phyloP scores from a whole-genome alignment of 2,329 filamentous ascomycete genomes.

The Colletotrichum simmondsii region DNA sequence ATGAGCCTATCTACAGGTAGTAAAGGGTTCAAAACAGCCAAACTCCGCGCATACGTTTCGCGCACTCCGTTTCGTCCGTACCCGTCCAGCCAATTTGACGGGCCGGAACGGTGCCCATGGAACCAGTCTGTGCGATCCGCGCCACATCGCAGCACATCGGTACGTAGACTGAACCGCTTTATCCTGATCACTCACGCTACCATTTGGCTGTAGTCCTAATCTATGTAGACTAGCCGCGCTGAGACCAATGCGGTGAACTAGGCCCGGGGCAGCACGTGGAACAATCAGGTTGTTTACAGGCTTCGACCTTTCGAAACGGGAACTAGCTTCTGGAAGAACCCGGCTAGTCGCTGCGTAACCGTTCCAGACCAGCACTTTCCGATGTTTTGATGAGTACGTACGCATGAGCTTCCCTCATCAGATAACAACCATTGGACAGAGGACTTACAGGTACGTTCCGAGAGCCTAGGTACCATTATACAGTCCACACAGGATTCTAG shows the following conservation, averaged over 20 bases:
- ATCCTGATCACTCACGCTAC: too few relatives aligned
- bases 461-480: too few relatives aligned
- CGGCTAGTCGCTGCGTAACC: background rate
- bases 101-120: background rate
- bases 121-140: background rate
- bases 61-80: constrained; percentile 16
- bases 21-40: background rate
- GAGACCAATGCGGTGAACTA: background rate
- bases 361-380: background rate
- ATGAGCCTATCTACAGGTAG: background rate
- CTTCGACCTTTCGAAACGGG: background rate
- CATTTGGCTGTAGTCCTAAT: background rate
- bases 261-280: constrained; percentile 17
- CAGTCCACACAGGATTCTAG: background rate
- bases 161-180: background rate
- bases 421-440: background rate
- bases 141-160: background rate
- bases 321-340: background rate
- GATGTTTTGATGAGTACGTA: constrained; percentile 1
- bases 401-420: background rate
- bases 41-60: background rate
- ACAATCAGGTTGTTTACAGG: background rate
- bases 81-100: background rate
- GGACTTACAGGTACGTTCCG: background rate
- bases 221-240: too few relatives aligned